Evolutionary conservation across 305 asterid genomes (phyloP).

Genomic region (Striga hermonthica): DNA sequence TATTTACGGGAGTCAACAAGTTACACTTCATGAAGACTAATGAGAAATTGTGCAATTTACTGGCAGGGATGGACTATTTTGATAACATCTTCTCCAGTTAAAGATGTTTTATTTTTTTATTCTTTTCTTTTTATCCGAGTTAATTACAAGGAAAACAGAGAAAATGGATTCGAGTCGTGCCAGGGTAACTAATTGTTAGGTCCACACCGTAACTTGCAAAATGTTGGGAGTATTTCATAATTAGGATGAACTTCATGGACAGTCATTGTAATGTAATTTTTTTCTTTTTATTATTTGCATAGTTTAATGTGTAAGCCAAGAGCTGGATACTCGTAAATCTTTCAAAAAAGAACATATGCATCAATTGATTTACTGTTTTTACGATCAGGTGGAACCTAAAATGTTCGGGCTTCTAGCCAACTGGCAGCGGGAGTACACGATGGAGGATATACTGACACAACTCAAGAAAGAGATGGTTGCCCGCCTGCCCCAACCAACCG

Average conservation of each 20-base stretch:
- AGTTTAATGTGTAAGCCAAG: background rate
- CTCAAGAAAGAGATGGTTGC: slow-evolving; percentile 58
- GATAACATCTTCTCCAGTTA: background rate
- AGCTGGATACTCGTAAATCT: background rate
- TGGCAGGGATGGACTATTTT: background rate
- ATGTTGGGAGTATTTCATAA: background rate
- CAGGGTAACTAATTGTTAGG: background rate
- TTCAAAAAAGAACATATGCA: too few relatives aligned
- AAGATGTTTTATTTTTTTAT: background rate
- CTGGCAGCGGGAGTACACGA: slow-evolving; percentile 51
- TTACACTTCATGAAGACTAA: too few relatives aligned
- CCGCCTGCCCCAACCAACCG: slow-evolving; percentile 52
- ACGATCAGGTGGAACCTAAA: slow-evolving; percentile 47
- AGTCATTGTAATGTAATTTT: slow-evolving; percentile 1
- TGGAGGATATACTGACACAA: slow-evolving; percentile 51
- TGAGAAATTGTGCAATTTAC: too few relatives aligned
- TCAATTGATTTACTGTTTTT: background rate
- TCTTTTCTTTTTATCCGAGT: background rate
- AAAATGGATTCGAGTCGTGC: too few relatives aligned
- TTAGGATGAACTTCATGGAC: background rate
- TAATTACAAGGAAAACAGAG: background rate
- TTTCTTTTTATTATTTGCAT: background rate
- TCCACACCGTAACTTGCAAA: background rate
- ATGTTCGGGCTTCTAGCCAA: slow-evolving; percentile 43
- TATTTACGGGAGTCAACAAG: too few relatives aligned